phyloP scores from a whole-genome alignment of 2,329 filamentous ascomycete species.

The Ophiosphaerella korrae region DNA sequence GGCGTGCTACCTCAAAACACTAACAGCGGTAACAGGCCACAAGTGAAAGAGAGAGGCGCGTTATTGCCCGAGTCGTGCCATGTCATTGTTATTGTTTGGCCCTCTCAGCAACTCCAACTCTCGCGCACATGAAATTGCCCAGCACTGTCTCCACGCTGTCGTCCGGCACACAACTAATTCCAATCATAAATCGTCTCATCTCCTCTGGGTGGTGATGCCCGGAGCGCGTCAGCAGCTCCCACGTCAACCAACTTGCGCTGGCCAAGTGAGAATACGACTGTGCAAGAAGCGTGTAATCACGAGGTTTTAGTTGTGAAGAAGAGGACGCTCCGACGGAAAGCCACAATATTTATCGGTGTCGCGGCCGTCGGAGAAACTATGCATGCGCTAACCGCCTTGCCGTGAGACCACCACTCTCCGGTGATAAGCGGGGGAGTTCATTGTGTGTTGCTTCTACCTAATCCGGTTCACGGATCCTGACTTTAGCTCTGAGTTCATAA shows the following conservation, averaged over 20 bases:
- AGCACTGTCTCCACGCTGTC: background rate
- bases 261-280: conserved; percentile 60
- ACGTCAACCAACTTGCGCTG: conserved; percentile 53
- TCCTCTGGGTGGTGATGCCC: conserved; percentile 55
- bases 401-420: conserved; percentile 14
- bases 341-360: conserved; percentile 2
- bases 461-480: conserved; percentile 29
- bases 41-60: background rate
- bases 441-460: conserved; percentile 26
- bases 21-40: background rate
- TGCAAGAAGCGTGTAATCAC: conserved; percentile 72
- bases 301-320: conserved; percentile 77
- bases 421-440: conserved; percentile 19
- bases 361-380: conserved; percentile 25
- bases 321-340: conserved; percentile 27
- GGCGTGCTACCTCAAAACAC: conserved; percentile 17
- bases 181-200: conserved; percentile 54
- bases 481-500: conserved; percentile 18
- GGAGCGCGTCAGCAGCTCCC: conserved; percentile 57
- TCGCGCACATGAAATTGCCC: background rate
- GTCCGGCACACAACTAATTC: conserved; percentile 44
- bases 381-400: conserved; percentile 9
- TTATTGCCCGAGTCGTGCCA: no score
- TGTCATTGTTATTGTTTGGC: no score
- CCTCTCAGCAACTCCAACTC: no score